Base-by-base conservation (phyloP, 805 yeast genomes). In the Kluyveromyces nonfermentans region DNA sequence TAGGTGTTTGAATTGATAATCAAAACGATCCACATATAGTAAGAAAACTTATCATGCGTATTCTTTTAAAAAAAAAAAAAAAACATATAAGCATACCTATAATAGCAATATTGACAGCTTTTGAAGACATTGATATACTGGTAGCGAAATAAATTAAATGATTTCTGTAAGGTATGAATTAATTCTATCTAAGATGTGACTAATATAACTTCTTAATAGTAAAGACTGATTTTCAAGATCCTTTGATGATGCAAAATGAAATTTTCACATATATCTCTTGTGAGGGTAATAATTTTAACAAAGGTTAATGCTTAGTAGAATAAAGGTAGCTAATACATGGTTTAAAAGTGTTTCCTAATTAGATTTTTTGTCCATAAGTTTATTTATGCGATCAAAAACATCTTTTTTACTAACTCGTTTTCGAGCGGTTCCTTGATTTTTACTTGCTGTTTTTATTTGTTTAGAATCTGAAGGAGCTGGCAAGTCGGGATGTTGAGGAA, bases 31-130 rank as follows among this genome's bases (percentile, higher is more conserved):
- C 31, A 35, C 17, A 28, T 17, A 31, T 19, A 21, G 8, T 10
- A 10, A 25, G 28, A 9, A 7, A 40, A 17, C 14, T 17, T 7
- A 17, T 21, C 18, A 7, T 19, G 19, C 10, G 5, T 7, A 14
- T 15, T 6, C 6, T 5, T 16, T 14, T 9, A 28, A 9, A 28
- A 28, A 14, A 9, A 14, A 14, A 17, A 33, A 33, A 15, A 33
- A 18, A 7, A n/a, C 8, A 20, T n/a, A 20, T 3, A 36, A 19
- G 57, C 68, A 15, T 58, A 63, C 89, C 89, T 47, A 83, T 76
- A 54, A 83, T 72, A 31, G 88, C 89, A 52, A 83, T 65, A 57
- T 82, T 82, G 42, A 81, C 82, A 47, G 74, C 59, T 53, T 70
- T 74, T 18, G 48, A 44, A 42, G 69, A 56, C 80, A 75, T 76